Conservation (phyloP, 352 stramenopile species). For the Globisporangium polare region DNA sequence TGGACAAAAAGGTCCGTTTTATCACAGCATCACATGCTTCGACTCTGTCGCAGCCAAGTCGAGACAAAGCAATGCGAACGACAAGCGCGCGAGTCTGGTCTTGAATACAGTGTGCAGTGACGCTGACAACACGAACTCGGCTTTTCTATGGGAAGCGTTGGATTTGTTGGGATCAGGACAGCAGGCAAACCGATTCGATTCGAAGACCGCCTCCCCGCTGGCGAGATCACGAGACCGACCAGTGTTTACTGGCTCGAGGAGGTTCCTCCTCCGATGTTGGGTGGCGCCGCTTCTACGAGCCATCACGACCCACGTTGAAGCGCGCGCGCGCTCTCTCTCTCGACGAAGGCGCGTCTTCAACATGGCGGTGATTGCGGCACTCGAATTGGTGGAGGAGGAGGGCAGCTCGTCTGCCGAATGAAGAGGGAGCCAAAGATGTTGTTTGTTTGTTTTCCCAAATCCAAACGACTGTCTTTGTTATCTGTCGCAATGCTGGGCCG, state of each 20-base stretch:
- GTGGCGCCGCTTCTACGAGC: background rate
- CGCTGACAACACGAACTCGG: background rate
- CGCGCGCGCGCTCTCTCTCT: background rate
- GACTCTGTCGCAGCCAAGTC: background rate
- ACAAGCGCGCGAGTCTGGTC: background rate
- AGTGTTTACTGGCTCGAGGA: background rate
- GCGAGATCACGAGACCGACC: background rate
- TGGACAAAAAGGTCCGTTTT: background rate
- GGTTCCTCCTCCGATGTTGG: background rate
- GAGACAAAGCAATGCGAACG: background rate
- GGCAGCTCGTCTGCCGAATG: too few relatives aligned
- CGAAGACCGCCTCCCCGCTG: background rate
- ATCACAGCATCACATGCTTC: background rate
- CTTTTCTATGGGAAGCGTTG: constrained; percentile 2
- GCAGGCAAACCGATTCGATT: background rate
- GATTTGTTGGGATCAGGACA: background rate
- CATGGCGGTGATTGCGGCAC: background rate
- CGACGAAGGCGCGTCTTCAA: background rate
- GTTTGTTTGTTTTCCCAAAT: too few relatives aligned
- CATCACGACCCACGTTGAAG: background rate
- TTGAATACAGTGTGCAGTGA: background rate
- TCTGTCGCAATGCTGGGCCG: background rate
- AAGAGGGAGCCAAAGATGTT: too few relatives aligned
- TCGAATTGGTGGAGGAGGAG: background rate
- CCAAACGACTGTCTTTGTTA: background rate